phyloP scores from a whole-genome alignment of 345 rosid species.

The Eucalyptus curtisii region DNA sequence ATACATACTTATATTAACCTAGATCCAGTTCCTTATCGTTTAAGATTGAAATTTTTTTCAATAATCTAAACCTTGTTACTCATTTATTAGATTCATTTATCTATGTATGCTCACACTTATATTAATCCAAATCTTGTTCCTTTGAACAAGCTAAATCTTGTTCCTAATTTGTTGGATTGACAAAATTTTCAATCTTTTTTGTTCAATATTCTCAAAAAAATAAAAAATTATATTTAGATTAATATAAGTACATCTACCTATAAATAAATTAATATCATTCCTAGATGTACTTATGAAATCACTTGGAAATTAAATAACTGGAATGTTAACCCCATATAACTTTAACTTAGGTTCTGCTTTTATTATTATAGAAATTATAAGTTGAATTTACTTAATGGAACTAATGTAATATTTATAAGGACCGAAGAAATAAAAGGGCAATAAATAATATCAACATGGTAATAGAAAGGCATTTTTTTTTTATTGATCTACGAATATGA shows the following conservation, averaged over 20 bases:
- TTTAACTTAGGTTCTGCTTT: not conserved
- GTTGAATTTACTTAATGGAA: not conserved
- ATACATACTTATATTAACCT: no score
- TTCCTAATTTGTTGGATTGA: not conserved
- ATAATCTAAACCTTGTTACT: no score
- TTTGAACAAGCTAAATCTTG: not conserved
- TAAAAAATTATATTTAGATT: not conserved
- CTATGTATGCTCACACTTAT: no score
- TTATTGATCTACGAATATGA: not conserved
- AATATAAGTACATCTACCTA: not conserved
- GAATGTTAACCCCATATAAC: not conserved
- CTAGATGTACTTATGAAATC: not conserved
- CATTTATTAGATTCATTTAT: no score
- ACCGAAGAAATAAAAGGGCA: not conserved
- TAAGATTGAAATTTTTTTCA: no score
- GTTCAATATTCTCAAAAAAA: not conserved
- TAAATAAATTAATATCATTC: not conserved
- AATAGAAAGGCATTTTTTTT: not conserved
- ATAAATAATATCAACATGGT: not conserved
- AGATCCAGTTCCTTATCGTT: no score
- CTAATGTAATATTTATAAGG: not conserved
- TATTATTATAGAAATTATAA: not conserved
- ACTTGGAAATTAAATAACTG: not conserved
- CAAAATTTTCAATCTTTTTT: not conserved
- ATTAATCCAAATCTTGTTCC: not conserved